phyloP scores from a whole-genome alignment of 73 alveolate species.

The Paramecium octaurelia region DNA sequence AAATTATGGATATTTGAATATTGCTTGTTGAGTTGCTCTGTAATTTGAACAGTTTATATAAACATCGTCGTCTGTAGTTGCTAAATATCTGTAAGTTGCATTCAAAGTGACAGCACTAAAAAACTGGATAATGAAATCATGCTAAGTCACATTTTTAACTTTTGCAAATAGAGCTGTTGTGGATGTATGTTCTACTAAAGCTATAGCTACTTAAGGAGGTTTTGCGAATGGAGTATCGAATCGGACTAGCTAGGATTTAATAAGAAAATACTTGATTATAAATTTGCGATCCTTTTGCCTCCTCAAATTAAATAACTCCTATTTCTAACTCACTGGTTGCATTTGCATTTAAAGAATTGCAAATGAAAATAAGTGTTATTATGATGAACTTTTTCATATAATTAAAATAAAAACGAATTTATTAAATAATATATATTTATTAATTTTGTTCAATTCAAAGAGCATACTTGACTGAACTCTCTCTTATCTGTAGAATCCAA shows the following conservation, averaged over 20 bases:
- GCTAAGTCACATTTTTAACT: neutral
- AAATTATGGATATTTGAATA: neutral
- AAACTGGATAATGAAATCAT: slow-evolving; percentile 13
- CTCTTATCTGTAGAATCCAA: neutral
- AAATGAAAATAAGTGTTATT: neutral
- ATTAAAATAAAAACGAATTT: neutral
- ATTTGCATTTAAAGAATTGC: neutral
- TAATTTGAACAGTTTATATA: neutral
- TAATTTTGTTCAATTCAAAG: neutral
- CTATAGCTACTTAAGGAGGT: neutral
- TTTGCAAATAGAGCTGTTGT: slow-evolving; percentile 29
- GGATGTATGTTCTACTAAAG: neutral
- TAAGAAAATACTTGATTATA: neutral
- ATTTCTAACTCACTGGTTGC: slow-evolving; percentile 13
- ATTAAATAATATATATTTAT: neutral
- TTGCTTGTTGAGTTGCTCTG: neutral
- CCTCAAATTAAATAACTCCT: slow-evolving; percentile 28
- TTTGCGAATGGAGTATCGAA: slow-evolving; percentile 13
- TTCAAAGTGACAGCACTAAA: neutral
- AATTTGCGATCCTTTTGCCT: neutral
- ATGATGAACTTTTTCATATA: neutral
- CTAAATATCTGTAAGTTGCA: slow-evolving; percentile 47
- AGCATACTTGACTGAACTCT: neutral
- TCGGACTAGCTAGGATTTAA: slow-evolving; percentile 19
- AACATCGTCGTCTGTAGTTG: neutral